Conservation (phyloP, 306 rosid genomes). For the Corylus americana region DNA sequence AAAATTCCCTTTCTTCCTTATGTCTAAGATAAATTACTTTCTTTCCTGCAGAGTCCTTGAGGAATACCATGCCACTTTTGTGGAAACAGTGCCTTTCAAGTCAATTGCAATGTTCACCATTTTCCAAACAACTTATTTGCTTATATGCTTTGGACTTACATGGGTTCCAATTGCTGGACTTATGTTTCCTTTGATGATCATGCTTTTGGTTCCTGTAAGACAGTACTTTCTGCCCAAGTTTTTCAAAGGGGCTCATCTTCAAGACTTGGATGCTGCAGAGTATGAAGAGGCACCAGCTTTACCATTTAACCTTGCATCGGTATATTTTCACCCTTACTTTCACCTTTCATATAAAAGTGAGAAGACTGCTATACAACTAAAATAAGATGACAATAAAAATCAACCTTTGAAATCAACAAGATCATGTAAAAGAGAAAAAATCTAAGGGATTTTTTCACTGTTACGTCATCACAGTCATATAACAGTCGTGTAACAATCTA, state of each 20-base stretch:
- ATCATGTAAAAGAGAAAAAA: no score
- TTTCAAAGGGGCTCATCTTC: constrained; percentile 92
- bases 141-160: constrained; percentile 87
- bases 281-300: constrained; percentile 90
- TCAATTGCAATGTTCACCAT: constrained; percentile 72
- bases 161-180: constrained; percentile 98
- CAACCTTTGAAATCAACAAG: no score
- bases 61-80: constrained; percentile 90
- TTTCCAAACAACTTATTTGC: constrained; percentile 80
- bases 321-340: constrained; percentile 34
- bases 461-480: no score
- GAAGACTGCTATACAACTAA: no score
- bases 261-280: constrained; percentile 94
- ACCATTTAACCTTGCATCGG: constrained; percentile 72
- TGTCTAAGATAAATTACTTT: constrained; percentile 11
- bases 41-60: constrained; percentile 79
- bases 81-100: constrained; percentile 98
- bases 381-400: no score
- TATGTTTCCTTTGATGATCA: constrained; percentile 94
- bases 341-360: no score
- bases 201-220: constrained; percentile 87
- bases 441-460: no score
- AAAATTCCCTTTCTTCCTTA: constrained; percentile 6
- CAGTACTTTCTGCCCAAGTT: constrained; percentile 87
- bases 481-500: no score